Conservation (phyloP, 169 alveolate genomes). For the Theileria sp. region DNA sequence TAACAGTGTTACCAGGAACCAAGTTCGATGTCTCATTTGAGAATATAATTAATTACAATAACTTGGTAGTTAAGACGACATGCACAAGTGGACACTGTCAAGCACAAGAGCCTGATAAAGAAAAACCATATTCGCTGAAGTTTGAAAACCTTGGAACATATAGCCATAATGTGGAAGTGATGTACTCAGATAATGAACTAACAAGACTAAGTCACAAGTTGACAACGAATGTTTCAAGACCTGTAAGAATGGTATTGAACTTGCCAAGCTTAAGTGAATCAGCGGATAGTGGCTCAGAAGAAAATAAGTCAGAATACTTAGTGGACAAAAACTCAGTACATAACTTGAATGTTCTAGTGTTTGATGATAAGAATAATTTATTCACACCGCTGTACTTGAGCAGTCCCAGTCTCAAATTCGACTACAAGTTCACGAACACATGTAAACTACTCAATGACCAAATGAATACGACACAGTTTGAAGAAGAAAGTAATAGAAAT, state of each 20-base stretch:
- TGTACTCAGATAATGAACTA: not conserved
- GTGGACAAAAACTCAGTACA: constrained; percentile 3
- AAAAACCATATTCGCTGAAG: not conserved
- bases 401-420: not conserved
- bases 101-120: not conserved
- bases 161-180: not conserved
- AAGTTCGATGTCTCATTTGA: not conserved
- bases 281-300: not conserved
- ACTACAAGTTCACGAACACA: not conserved
- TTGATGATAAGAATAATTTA: not conserved
- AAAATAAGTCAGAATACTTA: not conserved
- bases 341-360: not conserved
- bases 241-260: not conserved
- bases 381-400: constrained; percentile 17
- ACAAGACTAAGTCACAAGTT: not conserved
- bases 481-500: constrained; percentile 1
- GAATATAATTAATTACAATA: not conserved
- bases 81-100: not conserved
- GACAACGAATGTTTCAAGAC: not conserved
- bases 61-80: not conserved
- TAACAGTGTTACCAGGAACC: not conserved
- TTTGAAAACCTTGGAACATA: not conserved
- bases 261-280: not conserved
- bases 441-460: not conserved
- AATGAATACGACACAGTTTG: not conserved